A percentile compares a stretch with the other conserved stretches of the same genome.
Evolutionary conservation across 805 yeast genomes (phyloP).

Genomic region (Barnettozyma sucrosica): DNA sequence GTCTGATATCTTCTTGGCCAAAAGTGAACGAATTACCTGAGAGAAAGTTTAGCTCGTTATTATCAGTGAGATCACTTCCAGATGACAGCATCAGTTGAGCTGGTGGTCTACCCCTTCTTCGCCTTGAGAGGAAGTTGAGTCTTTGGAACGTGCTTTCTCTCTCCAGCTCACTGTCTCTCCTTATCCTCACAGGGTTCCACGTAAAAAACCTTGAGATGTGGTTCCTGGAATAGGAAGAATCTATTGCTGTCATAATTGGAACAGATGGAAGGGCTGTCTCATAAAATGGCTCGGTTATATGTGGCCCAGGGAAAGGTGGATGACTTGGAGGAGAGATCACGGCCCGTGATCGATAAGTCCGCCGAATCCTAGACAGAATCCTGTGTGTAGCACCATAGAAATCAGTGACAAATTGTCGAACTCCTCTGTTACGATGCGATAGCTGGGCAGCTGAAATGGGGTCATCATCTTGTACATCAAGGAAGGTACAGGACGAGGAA

Average conservation of each 20-base stretch:
- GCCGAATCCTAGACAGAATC: neutral
- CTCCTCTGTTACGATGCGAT: neutral
- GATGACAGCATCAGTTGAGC: neutral
- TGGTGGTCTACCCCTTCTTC: neutral
- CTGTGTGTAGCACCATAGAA: neutral
- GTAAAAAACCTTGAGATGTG: neutral
- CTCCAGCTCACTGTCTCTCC: slow-evolving; percentile 5
- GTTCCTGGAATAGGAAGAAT: neutral
- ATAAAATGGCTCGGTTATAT: neutral
- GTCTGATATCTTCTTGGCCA: slow-evolving; percentile 1
- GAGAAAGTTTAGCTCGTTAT: neutral
- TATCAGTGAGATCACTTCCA: neutral
- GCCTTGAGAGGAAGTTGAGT: neutral
- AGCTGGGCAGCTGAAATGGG: neutral
- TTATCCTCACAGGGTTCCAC: slow-evolving; percentile 9
- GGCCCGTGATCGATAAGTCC: neutral
- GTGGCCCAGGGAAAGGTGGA: neutral
- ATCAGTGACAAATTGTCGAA: neutral
- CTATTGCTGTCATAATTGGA: neutral
- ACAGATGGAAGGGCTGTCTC: slow-evolving; percentile 6
- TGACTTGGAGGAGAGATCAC: neutral
- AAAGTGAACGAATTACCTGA: neutral
- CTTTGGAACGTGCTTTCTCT: neutral
- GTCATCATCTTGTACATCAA: neutral
- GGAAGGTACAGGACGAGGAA: neutral